phyloP scores from a whole-genome alignment of 441 rosid genomes.

The Erodium texanum region DNA sequence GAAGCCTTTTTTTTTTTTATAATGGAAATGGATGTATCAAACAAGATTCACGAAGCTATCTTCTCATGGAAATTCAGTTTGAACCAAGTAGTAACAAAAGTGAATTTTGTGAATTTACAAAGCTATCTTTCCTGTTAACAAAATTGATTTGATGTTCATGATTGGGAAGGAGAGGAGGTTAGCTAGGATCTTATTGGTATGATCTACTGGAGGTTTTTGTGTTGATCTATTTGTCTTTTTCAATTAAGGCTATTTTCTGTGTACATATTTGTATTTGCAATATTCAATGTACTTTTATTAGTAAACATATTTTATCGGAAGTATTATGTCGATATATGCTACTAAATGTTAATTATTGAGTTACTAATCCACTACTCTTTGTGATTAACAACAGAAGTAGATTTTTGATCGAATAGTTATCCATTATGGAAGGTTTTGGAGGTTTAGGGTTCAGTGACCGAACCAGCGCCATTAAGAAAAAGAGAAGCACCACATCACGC shows the following conservation, averaged over 20 bases:
- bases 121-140: too few species aligned
- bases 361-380: neutral
- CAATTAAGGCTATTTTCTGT: too few species aligned
- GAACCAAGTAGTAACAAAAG: too few species aligned
- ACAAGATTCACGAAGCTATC: too few species aligned
- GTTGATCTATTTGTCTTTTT: too few species aligned
- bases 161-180: neutral
- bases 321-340: neutral
- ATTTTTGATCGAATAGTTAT: slow-evolving; percentile 9
- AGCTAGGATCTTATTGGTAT: neutral
- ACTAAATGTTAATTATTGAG: neutral
- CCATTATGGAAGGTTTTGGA: slow-evolving; percentile 45
- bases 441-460: slow-evolving; percentile 43
- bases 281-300: neutral
- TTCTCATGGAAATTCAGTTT: too few species aligned
- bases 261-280: too few species aligned
- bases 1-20: too few species aligned
- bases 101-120: too few species aligned
- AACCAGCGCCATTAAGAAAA: slow-evolving; percentile 57
- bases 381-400: slow-evolving; percentile 15
- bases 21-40: too few species aligned
- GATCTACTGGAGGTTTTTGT: too few species aligned
- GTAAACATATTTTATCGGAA: neutral
- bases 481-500: slow-evolving; percentile 55
- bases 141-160: too few species aligned